phyloP scores from a whole-genome alignment of 164 flowering plant species.

The Malania oleifera region DNA sequence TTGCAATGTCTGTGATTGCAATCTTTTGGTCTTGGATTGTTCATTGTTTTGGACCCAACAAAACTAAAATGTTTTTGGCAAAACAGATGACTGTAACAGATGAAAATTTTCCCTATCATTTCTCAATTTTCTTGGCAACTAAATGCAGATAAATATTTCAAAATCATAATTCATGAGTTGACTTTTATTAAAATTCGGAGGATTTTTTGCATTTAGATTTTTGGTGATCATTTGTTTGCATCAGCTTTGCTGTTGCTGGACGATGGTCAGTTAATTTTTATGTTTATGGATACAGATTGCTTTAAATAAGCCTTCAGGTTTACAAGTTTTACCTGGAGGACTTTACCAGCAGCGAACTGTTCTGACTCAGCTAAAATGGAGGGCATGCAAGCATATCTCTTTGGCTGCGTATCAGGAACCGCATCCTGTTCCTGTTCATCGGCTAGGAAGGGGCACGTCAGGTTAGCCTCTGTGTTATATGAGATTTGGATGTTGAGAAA shows the following conservation, averaged over 20 bases:
- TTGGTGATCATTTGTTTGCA: no score
- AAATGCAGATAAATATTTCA: no score
- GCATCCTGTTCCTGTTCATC: slow-evolving; percentile 88
- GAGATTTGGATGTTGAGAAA: background rate
- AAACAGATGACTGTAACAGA: no score
- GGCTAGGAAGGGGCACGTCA: slow-evolving; percentile 95
- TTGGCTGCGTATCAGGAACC: slow-evolving; percentile 26
- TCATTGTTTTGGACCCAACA: no score
- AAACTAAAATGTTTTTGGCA: no score
- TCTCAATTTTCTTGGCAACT: background rate
- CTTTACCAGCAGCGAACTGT: slow-evolving; percentile 91
- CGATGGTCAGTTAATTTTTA: background rate
- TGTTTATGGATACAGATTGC: slow-evolving; percentile 51
- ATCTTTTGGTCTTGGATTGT: no score
- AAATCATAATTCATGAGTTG: no score
- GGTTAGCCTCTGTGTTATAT: slow-evolving; percentile 30
- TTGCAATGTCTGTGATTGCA: no score
- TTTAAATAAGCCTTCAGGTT: slow-evolving; percentile 86
- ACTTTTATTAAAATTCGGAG: no score
- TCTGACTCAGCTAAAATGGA: slow-evolving; percentile 77
- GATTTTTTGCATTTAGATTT: no score
- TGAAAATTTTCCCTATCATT: no score
- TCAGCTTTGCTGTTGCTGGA: background rate
- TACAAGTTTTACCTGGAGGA: slow-evolving; percentile 97
- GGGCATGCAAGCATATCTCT: slow-evolving; percentile 25